A percentile compares a stretch with the other conserved stretches of the same genome.
These are phyloP conservation scores for Clavispora fructus DNA, from an alignment of 805 yeast genomes.

Conservation along the genomic window DNA sequence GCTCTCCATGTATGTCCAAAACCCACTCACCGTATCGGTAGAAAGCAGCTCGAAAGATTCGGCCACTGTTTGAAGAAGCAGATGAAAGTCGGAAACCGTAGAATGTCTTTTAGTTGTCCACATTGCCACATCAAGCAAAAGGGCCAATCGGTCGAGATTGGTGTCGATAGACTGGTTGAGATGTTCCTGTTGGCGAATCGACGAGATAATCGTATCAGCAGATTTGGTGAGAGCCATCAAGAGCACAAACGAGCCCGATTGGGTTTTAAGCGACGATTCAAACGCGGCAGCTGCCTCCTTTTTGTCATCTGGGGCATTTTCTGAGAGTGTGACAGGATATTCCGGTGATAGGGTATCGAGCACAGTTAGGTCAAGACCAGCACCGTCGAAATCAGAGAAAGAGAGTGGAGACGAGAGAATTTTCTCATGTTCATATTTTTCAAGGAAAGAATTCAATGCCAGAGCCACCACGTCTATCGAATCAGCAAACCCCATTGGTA, in stretches of 20 bases:
- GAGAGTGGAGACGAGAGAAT: not conserved
- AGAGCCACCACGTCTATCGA: not conserved
- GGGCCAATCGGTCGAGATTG: not conserved
- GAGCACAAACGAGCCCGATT: conserved; percentile 17
- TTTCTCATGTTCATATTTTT: not conserved
- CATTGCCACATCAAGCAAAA: conserved; percentile 25
- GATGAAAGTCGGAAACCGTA: conserved; percentile 16
- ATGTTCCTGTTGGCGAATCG: not conserved
- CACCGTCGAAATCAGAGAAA: not conserved
- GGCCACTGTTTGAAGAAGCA: conserved; percentile 19
- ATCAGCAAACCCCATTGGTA: not conserved
- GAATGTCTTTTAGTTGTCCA: conserved; percentile 8
- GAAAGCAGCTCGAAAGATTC: conserved; percentile 19
- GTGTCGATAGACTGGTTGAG: not conserved
- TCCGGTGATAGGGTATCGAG: not conserved
- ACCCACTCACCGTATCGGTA: conserved; percentile 17
- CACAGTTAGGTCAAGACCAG: not conserved
- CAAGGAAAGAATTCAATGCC: not conserved
- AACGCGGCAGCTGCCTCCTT: conserved; percentile 15
- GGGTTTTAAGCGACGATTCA: conserved; percentile 18
- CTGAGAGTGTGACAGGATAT: not conserved
- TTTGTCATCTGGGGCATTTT: not conserved
- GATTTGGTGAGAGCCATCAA: conserved; percentile 18
- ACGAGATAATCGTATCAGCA: not conserved
- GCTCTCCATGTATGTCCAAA: conserved; percentile 37